Evolutionary conservation across 768 basidiomycete genomes (phyloP).

Genomic region (Termitomyces sp.): DNA sequence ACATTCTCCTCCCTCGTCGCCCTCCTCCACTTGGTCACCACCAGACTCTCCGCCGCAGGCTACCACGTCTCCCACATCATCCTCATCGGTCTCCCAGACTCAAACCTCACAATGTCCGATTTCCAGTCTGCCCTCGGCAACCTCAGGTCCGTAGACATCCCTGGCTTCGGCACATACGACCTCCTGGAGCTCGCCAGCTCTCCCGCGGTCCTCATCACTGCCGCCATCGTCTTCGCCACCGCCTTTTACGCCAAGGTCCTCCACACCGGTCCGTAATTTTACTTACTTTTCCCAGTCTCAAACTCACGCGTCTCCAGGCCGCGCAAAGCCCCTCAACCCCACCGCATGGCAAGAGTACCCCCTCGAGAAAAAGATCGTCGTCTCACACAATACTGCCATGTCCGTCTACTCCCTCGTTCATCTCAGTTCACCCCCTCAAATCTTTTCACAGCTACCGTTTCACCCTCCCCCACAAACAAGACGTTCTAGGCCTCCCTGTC

Average conservation of each 20-base stretch:
- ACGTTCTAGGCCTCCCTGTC: constrained; percentile 87
- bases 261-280: constrained; percentile 29
- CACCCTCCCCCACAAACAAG: constrained; percentile 64
- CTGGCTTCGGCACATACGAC: constrained; percentile 29
- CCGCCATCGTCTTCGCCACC: constrained; percentile 41
- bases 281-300: constrained; percentile 3
- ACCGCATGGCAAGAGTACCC: constrained; percentile 78
- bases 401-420: constrained; percentile 29
- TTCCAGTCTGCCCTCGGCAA: constrained; percentile 13
- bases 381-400: constrained; percentile 97
- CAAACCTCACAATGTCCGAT: constrained; percentile 9
- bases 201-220: constrained; percentile 47
- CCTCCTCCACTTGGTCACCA: constrained; percentile 33
- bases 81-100: constrained; percentile 49
- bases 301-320: constrained; percentile 31
- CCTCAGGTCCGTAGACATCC: constrained; percentile 28
- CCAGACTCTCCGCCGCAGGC: constrained; percentile 44
- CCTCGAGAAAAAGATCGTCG: constrained; percentile 69
- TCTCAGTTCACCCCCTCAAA: background rate
- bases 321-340: constrained; percentile 64
- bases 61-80: constrained; percentile 56
- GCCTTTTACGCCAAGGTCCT: constrained; percentile 50
- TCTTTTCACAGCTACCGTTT: constrained; percentile 75
- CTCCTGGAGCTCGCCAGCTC: constrained; percentile 30
- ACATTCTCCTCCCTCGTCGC: constrained; percentile 43